Evolutionary conservation across 495 filamentous ascomycete genomes (phyloP), one percentile per base, ranked within the genome.

Genomic region (Hypoxylon fuscum): DNA sequence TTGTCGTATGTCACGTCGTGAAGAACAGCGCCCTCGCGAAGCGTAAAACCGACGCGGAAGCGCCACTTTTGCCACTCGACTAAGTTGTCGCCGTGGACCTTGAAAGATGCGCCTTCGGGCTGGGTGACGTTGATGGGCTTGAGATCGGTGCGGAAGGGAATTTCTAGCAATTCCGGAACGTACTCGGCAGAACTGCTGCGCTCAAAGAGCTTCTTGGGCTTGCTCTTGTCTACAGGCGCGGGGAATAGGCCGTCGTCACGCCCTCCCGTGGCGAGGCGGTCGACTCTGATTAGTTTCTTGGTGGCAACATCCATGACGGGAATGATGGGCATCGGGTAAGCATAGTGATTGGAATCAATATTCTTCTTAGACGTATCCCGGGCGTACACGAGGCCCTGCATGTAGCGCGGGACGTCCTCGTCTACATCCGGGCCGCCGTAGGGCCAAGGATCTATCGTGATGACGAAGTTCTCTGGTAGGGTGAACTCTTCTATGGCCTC

Each of bases 1-100:
- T 81, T 81, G 63, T 90, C 88, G 68, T 92, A 93, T 59, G 82
- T 79, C 5, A 91, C 80, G 62, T 91, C 87, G 64, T 90, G 86
- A 6, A 91, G 67, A 2, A 89, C 84, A 65, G 85, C 84, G 15
- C 89, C 89, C 65, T 92, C 89, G 2, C 89, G 75, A 55, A 84
- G 78, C 66, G 90, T 91, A 77, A 92, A 94, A 11, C 89, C 88
- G 38, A 93, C 79, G 45, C 85, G 76, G 68, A 90, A 83, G n/a
- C 76, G 77, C 87, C 87, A 90, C 58, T 89, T 90, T 72, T 90
- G 85, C 87, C 87, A 90, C 37, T 81, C 76, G 27, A 90, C 74
- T 11, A 85, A 59, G 46, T 71, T 79, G 12, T 74, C 76, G 1
- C 56, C 54, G n/a, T 73, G 76, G 10, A 82, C 73, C 2, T 72